Evolutionary conservation across 805 yeast species (phyloP), one percentile per base, ranked within the genome.

Genomic region (Blastobotrys muscicola): DNA sequence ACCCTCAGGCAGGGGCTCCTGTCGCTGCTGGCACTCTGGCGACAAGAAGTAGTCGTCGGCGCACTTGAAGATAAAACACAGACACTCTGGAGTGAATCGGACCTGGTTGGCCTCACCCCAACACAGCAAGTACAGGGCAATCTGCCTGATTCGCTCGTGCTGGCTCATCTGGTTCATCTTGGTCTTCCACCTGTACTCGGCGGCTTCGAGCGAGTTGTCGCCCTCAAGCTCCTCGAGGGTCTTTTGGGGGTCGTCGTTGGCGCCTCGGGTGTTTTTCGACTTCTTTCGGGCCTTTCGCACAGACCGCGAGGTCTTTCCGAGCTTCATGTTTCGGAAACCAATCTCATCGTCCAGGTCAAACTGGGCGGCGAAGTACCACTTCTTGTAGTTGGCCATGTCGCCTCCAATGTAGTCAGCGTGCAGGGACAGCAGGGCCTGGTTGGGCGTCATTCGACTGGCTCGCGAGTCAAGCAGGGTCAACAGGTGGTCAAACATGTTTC

Each of bases 101-200:
- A 86, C 58, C 52, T 85, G 87, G 55, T 83, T 85, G 0, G 95
- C 86, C 58, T 86, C 96, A 0, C 95, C 94, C 96, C 96, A 86
- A 49, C 85, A 75, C 44, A 84, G 59, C 9, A 86, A 67, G 55
- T 79, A 87, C 6, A 86, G 61, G 0, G 84, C 76, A 12, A 86
- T 50, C 49, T 86, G 95, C 11, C 70, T 64, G 2, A 77, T 66
- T 45, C 78, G 70, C 44, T 79, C 84, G 23, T 67, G 65, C 1
- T 81, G 69, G 0, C 74, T 57, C 37, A 75, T 63, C 0, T 65
- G 55, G 29, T 66, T 66, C 80, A 78, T 75, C 29, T 70, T 71
- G 3, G 55, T 54, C 4, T 62, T 58, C 86, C 62, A 60, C 8
- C 80, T 72, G 59, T 78, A 83, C 58, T 87, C 94, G 15, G 94